Evolutionary conservation across 371 early-diverging fungal species (phyloP).

Genomic region (Polyrhizophydium stewartii): DNA sequence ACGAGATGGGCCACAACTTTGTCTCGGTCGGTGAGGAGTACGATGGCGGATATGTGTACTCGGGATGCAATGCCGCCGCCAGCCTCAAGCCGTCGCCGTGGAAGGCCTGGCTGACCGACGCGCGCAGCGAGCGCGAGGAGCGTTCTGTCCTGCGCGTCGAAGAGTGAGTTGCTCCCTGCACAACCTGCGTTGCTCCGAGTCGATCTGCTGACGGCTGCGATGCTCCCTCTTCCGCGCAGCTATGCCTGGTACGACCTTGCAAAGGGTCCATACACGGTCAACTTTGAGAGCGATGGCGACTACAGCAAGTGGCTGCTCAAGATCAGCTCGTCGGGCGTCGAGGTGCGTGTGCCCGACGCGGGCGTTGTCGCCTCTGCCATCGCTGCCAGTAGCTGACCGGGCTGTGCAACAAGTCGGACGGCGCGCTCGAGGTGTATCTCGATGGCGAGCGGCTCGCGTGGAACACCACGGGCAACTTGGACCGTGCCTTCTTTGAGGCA

Average conservation of each 20-base stretch:
- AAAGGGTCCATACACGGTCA: constrained; percentile 42
- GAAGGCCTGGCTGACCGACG: constrained; percentile 53
- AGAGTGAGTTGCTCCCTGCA: constrained; percentile 8
- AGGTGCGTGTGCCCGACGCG: constrained; percentile 12
- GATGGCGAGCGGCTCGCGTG: constrained; percentile 47
- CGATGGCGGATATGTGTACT: constrained; percentile 57
- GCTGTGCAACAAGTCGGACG: constrained; percentile 7
- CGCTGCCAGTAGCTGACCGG: constrained; percentile 10
- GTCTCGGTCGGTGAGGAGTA: constrained; percentile 54
- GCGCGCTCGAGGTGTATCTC: constrained; percentile 23
- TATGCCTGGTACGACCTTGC: constrained; percentile 57
- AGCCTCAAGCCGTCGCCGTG: constrained; percentile 34
- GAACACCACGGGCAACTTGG: constrained; percentile 43
- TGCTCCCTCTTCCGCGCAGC: constrained; percentile 10
- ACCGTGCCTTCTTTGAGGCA: constrained; percentile 44
- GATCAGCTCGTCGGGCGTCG: constrained; percentile 51
- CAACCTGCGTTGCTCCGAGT: background rate
- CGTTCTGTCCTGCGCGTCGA: constrained; percentile 32
- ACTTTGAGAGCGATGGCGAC: constrained; percentile 44
- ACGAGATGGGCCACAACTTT: constrained; percentile 59
- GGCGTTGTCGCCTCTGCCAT: constrained; percentile 21
- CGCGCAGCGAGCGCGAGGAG: constrained; percentile 32
- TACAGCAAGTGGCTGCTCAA: constrained; percentile 45
- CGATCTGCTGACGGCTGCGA: background rate
- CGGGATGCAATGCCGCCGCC: constrained; percentile 48